phyloP scores from a whole-genome alignment of 2,329 filamentous ascomycete species.

The Beauveria caledonica region DNA sequence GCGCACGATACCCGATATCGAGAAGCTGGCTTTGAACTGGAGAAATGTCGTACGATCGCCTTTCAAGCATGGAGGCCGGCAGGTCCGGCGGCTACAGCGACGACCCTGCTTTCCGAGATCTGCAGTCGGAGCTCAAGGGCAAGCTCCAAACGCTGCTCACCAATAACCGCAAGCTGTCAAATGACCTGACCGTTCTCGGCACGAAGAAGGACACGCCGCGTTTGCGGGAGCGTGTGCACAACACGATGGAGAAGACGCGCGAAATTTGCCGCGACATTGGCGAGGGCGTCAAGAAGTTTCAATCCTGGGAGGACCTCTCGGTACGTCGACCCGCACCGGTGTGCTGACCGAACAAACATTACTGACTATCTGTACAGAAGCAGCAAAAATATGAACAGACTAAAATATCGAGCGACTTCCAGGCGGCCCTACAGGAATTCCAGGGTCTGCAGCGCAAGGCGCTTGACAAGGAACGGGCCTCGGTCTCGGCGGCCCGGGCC shows the following conservation, averaged over 20 bases:
- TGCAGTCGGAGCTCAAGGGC: slow-evolving; percentile 76
- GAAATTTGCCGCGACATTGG: slow-evolving; percentile 84
- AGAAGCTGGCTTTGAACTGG: background rate
- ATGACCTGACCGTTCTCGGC: slow-evolving; percentile 77
- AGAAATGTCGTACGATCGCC: slow-evolving; percentile 83
- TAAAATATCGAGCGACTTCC: slow-evolving; percentile 90
- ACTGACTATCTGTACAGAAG: slow-evolving; percentile 46
- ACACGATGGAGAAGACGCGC: slow-evolving; percentile 77
- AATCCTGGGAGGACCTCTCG: slow-evolving; percentile 76
- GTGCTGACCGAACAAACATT: background rate
- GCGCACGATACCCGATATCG: background rate
- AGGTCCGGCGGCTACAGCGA: slow-evolving; percentile 75
- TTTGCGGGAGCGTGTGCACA: slow-evolving; percentile 82
- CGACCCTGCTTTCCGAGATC: slow-evolving; percentile 81
- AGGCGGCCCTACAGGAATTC: slow-evolving; percentile 80
- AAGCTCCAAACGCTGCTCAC: slow-evolving; percentile 84
- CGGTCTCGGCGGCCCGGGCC: slow-evolving; percentile 71
- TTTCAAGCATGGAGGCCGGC: slow-evolving; percentile 74
- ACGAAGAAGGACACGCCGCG: slow-evolving; percentile 87
- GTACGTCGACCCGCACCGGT: slow-evolving; percentile 33
- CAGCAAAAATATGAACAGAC: slow-evolving; percentile 95
- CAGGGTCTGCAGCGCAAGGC: slow-evolving; percentile 84
- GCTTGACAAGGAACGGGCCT: slow-evolving; percentile 86
- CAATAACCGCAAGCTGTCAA: slow-evolving; percentile 76
- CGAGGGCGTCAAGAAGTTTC: slow-evolving; percentile 87